phyloP scores from a whole-genome alignment of 2,329 filamentous ascomycete genomes.

The Colletotrichum graminicola region DNA sequence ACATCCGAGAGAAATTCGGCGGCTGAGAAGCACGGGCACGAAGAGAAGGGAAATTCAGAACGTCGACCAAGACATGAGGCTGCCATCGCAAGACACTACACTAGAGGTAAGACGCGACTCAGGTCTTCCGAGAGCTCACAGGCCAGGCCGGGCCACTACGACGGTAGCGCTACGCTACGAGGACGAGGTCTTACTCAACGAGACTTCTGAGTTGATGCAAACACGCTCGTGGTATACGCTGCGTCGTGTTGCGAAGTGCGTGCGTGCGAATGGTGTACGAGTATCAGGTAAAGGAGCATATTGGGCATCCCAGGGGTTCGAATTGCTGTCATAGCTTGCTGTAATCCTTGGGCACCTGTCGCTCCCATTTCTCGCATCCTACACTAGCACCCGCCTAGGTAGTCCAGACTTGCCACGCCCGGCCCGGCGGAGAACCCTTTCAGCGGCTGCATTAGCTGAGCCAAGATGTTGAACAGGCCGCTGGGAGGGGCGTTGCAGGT shows the following conservation, averaged over 20 bases:
- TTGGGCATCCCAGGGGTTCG: conserved; percentile 36
- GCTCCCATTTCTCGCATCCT: conserved; percentile 27
- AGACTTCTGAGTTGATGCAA: conserved; percentile 2
- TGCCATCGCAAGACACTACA: conserved; percentile 27
- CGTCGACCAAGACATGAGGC: conserved; percentile 29
- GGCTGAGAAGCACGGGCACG: conserved; percentile 17
- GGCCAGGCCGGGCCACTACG: conserved; percentile 28
- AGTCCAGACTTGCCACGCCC: conserved; percentile 13
- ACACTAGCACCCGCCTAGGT: neutral
- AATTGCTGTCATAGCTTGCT: conserved; percentile 19
- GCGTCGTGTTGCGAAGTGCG: conserved; percentile 15
- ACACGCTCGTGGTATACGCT: conserved; percentile 34
- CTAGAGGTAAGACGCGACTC: conserved; percentile 33
- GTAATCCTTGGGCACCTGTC: conserved; percentile 16
- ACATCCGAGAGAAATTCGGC: neutral
- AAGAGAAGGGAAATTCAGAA: conserved; percentile 14
- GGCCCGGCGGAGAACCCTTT: conserved; percentile 11
- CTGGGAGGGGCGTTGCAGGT: conserved; percentile 18
- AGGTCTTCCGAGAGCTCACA: conserved; percentile 23
- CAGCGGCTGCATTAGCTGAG: conserved; percentile 34
- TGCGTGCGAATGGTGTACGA: neutral
- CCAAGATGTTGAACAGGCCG: neutral
- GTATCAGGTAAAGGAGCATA: conserved; percentile 27
- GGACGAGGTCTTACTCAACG: conserved; percentile 17
- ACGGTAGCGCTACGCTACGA: conserved; percentile 27